Evolutionary conservation across 495 filamentous ascomycete genomes (phyloP).

Genomic region (Cercophora scortea): DNA sequence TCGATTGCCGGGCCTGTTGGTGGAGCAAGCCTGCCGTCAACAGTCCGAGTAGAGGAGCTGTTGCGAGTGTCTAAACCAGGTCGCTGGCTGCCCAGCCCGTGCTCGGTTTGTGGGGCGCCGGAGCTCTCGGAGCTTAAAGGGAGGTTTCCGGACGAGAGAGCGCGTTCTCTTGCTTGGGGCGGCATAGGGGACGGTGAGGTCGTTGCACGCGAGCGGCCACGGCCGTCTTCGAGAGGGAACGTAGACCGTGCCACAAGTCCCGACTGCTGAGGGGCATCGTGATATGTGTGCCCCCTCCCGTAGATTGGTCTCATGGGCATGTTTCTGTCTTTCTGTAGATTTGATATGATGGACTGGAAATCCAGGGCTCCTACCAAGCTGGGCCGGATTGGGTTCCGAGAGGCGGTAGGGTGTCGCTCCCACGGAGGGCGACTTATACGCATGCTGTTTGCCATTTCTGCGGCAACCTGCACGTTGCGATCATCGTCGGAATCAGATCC

Average conservation of each 20-base stretch:
- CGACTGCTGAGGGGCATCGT: slow-evolving; percentile 6
- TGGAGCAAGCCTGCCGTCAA: slow-evolving; percentile 24
- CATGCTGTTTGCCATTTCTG: slow-evolving; percentile 89
- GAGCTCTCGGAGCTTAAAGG: slow-evolving; percentile 15
- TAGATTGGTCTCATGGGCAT: slow-evolving; percentile 60
- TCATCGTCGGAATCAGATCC: slow-evolving; percentile 70
- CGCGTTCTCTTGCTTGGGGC: slow-evolving; percentile 16
- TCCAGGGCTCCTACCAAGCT: slow-evolving; percentile 91
- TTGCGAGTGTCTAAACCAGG: slow-evolving; percentile 7
- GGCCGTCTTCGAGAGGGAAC: slow-evolving; percentile 4
- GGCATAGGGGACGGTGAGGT: slow-evolving; percentile 4
- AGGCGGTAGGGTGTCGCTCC: slow-evolving; percentile 59
- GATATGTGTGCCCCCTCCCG: slow-evolving; percentile 64
- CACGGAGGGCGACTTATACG: slow-evolving; percentile 66
- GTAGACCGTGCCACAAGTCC: not conserved
- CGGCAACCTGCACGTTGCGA: slow-evolving; percentile 61
- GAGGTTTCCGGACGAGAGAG: slow-evolving; percentile 20
- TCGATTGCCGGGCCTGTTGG: slow-evolving; percentile 2
- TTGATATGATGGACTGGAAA: slow-evolving; percentile 81
- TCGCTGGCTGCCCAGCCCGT: not conserved
- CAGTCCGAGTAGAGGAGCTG: slow-evolving; percentile 16
- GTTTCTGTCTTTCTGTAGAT: slow-evolving; percentile 71
- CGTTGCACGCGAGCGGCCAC: slow-evolving; percentile 8
- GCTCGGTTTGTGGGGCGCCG: slow-evolving; percentile 1
- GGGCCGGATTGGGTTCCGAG: slow-evolving; percentile 71